Conservation (phyloP, 768 basidiomycete species). For the Lentinus brumalis region DNA sequence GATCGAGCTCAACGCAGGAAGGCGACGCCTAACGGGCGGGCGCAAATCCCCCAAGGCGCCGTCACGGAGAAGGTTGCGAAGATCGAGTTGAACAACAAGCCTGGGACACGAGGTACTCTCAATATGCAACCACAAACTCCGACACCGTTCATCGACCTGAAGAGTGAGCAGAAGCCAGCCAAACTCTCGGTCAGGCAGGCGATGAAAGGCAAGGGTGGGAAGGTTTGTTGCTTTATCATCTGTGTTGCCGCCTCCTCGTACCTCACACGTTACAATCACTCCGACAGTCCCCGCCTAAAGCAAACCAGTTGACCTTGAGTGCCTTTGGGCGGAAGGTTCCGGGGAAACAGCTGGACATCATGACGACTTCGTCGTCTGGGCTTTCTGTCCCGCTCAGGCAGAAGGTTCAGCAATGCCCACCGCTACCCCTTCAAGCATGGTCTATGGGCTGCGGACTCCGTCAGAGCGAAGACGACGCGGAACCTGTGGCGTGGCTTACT, state of each 20-base stretch:
- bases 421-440: constrained; percentile 8
- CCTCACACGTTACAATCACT: no score
- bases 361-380: constrained; percentile 1
- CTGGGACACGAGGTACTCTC: neutral
- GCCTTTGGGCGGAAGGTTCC: neutral
- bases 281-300: no score
- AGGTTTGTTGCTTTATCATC: neutral
- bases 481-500: constrained; percentile 2
- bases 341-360: neutral
- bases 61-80: constrained; percentile 10
- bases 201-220: constrained; percentile 5
- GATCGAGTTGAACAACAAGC: constrained; percentile 1
- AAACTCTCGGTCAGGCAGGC: no score
- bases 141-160: constrained; percentile 7
- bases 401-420: neutral
- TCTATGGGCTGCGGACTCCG: constrained; percentile 9
- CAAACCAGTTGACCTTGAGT: neutral
- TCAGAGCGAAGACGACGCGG: neutral
- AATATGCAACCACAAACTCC: neutral
- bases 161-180: neutral
- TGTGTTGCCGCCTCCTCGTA: neutral
- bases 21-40: constrained; percentile 9
- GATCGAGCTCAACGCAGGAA: neutral
- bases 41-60: constrained; percentile 2
- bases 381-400: neutral